Evolutionary conservation across 1,139 yeast genomes (phyloP).

Genomic region (Wickerhamomyces sp.): DNA sequence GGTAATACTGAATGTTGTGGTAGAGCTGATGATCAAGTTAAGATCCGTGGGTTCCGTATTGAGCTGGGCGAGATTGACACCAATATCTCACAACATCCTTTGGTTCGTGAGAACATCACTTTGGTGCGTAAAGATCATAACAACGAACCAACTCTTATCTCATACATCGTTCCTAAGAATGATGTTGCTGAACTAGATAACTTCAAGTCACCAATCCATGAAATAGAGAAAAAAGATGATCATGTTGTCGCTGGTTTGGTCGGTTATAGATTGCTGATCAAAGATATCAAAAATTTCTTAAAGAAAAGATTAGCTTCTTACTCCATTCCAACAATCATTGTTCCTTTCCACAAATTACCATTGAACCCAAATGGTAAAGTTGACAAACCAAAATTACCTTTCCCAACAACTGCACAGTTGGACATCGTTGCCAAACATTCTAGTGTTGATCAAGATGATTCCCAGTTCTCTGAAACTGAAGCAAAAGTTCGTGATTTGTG

Average conservation of each 20-base stretch:
- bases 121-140: constrained; percentile 90
- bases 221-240: constrained; percentile 44
- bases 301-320: constrained; percentile 88
- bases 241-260: constrained; percentile 79
- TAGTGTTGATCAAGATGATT: constrained; percentile 39
- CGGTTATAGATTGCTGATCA: constrained; percentile 68
- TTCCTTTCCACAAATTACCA: constrained; percentile 82
- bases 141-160: constrained; percentile 85
- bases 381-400: constrained; percentile 94
- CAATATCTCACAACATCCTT: constrained; percentile 86
- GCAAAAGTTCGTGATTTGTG: constrained; percentile 72
- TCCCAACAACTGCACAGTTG: constrained; percentile 87
- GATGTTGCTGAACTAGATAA: constrained; percentile 51
- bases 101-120: constrained; percentile 88
- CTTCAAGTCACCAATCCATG: constrained; percentile 42
- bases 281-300: constrained; percentile 75
- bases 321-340: constrained; percentile 89
- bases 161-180: constrained; percentile 86
- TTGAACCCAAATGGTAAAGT: constrained; percentile 98
- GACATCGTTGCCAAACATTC: constrained; percentile 34
- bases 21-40: constrained; percentile 98
- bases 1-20: constrained; percentile 99
- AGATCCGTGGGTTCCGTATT: constrained; percentile 96
- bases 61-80: constrained; percentile 98
- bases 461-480: constrained; percentile 61